These are phyloP conservation scores for Phytophthora quininea DNA, from an alignment of 352 stramenopile species.

Conservation along the genomic window DNA sequence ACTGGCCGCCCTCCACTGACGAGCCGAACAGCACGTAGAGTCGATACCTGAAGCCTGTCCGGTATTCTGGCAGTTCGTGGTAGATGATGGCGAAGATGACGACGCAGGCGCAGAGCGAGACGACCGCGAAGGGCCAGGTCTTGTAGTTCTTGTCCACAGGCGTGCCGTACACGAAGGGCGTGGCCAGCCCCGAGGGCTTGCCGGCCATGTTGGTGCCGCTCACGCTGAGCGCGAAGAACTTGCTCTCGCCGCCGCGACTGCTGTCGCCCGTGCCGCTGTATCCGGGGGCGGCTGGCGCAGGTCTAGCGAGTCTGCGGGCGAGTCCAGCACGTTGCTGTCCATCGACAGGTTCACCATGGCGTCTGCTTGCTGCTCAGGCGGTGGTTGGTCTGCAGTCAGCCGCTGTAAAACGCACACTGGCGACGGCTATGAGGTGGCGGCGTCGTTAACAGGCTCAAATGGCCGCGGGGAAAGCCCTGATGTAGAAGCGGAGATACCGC, in stretches of 20 bases:
- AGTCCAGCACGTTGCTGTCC: conserved; percentile 48
- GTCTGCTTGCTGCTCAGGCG: neutral
- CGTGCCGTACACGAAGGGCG: conserved; percentile 78
- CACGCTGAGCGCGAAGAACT: conserved; percentile 80
- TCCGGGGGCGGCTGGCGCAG: conserved; percentile 26
- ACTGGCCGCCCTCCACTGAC: conserved; percentile 48
- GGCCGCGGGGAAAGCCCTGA: conserved; percentile 10
- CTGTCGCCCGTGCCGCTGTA: conserved; percentile 37
- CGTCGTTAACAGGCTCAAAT: neutral
- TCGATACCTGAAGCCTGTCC: conserved; percentile 61
- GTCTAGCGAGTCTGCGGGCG: conserved; percentile 42
- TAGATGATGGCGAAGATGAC: conserved; percentile 75
- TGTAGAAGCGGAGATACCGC: conserved; percentile 28
- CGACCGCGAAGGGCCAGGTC: conserved; percentile 74
- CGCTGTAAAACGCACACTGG: conserved; percentile 12
- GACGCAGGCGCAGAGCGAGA: conserved; percentile 50
- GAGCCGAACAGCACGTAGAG: conserved; percentile 72
- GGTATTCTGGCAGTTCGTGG: conserved; percentile 77
- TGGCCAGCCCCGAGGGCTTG: conserved; percentile 58
- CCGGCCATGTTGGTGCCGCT: conserved; percentile 50
- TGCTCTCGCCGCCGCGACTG: conserved; percentile 50
- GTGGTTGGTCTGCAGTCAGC: neutral
- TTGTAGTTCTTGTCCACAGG: conserved; percentile 85
- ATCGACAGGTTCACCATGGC: conserved; percentile 54
- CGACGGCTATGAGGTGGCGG: neutral